Base-by-base conservation (phyloP, 2,329 filamentous ascomycete genomes). In the Trichothecium roseum region DNA sequence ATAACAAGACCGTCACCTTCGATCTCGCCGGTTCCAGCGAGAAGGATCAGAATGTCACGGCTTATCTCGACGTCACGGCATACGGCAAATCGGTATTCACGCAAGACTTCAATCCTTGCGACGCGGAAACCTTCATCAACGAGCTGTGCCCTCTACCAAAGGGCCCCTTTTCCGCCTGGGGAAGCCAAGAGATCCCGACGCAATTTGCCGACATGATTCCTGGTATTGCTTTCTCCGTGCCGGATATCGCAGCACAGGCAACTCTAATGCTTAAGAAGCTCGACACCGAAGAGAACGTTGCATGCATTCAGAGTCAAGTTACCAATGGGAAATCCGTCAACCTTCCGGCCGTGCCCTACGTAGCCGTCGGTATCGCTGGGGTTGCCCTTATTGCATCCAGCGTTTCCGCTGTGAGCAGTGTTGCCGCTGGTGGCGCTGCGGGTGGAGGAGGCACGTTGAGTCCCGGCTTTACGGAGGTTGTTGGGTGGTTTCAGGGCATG, bases 401-500 rank as follows among this genome's bases (percentile, higher is more conserved):
- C 14, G 58, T 83, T 6, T 80, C 82, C 18, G 83, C 87, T 20
- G 59, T 81, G 14, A 73, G 73, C 34, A 68, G 75, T 27, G 74
- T 69, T 8, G 58, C 78, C 14, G 68, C 70, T 18, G 65, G 74
- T 31, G 70, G 71, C 32, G 64, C 64, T 15, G 63, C 71, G 9
- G 57, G 59, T 14, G 62, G 61, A 31, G 67, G 65, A 14, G 82
- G 76, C 3, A 70, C 81, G 9, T 66, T 80, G 28, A 91, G 85
- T 47, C 91, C 91, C 18, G 84, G 81, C 36, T 95, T 96, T 54
- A 71, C 70, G 30, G 85, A 95, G 51, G 78, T 93, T 32, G 72
- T 94, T 45, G 78, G 81, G 42, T 93, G 84, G 75, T 94, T 96
- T 58, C 88, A 96, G 60, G 81, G 82, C 34, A 83, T 96, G 69